Percentiles rank a stretch among this genome's conserved stretches.
These are phyloP conservation scores for Pseudogymnoascus sp. DNA, from an alignment of 2,329 filamentous ascomycete species.

Conservation along the genomic window DNA sequence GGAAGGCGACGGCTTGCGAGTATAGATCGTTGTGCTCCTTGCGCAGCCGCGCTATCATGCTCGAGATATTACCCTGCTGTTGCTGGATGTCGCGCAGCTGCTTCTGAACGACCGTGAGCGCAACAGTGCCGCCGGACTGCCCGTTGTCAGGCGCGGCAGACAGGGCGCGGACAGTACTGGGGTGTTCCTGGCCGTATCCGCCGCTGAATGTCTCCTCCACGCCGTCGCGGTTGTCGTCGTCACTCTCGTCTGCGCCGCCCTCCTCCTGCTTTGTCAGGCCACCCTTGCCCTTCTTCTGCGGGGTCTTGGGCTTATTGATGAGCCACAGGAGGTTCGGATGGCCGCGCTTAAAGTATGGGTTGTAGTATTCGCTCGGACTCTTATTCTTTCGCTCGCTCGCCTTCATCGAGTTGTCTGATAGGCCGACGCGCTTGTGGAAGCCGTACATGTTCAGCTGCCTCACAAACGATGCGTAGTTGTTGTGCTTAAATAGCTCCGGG, in stretches of 20 bases:
- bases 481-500: conserved; percentile 70
- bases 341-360: conserved; percentile 90
- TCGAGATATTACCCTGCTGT: conserved; percentile 79
- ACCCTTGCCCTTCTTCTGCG: conserved; percentile 45
- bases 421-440: conserved; percentile 64
- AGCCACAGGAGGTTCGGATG: conserved; percentile 91
- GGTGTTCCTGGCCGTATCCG: conserved; percentile 36
- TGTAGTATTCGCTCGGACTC: conserved; percentile 95
- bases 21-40: conserved; percentile 83
- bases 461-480: conserved; percentile 72
- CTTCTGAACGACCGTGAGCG: conserved; percentile 52
- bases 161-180: conserved; percentile 29
- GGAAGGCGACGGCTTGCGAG: conserved; percentile 79
- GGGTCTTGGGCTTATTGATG: conserved; percentile 82
- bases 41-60: conserved; percentile 70
- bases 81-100: conserved; percentile 77
- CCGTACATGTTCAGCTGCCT: conserved; percentile 62
- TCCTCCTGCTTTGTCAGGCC: conserved; percentile 49
- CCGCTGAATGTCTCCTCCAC: conserved; percentile 30
- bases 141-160: conserved; percentile 31
- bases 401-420: conserved; percentile 96
- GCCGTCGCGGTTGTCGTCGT: conserved; percentile 50
- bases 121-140: conserved; percentile 38
- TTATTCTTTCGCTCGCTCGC: conserved; percentile 96
- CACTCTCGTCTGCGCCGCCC: conserved; percentile 61